Evolutionary conservation across 257 asterid genomes (phyloP).

Genomic region (Nicotiana undulata): DNA sequence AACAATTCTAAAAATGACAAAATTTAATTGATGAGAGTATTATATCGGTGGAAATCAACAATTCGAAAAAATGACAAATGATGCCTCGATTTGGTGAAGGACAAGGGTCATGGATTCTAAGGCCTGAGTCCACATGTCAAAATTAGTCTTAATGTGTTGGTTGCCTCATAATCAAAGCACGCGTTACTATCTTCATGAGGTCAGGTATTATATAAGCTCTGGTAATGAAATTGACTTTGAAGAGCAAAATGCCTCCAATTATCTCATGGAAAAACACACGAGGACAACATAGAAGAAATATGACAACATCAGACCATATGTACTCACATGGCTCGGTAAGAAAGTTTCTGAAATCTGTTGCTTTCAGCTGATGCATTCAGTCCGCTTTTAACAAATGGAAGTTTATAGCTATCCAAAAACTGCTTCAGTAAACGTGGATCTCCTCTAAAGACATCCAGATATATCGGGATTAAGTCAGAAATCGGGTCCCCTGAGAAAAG

Average conservation of each 20-base stretch:
- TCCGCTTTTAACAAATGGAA: conserved; percentile 46
- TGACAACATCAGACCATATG: background rate
- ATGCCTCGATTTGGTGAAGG: background rate
- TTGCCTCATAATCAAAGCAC: background rate
- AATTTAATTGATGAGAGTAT: background rate
- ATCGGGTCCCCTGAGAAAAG: conserved; percentile 68
- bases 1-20: background rate
- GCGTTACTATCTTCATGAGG: background rate
- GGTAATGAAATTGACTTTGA: background rate
- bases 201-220: background rate
- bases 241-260: background rate
- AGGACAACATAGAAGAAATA: conserved; percentile 3
- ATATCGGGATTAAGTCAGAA: conserved; percentile 71
- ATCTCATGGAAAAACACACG: background rate
- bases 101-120: background rate
- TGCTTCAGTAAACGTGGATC: conserved; percentile 59
- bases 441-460: conserved; percentile 82
- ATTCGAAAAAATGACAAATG: background rate
- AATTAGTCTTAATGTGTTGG: background rate
- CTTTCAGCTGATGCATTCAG: conserved; percentile 16
- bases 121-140: background rate
- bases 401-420: conserved; percentile 67
- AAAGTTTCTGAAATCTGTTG: conserved; percentile 38
- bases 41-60: background rate
- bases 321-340: conserved; percentile 85